Percentiles rank a stretch among this genome's conserved stretches.
Evolutionary conservation across 805 yeast species (phyloP).

Genomic region (Teunomyces cretensis): DNA sequence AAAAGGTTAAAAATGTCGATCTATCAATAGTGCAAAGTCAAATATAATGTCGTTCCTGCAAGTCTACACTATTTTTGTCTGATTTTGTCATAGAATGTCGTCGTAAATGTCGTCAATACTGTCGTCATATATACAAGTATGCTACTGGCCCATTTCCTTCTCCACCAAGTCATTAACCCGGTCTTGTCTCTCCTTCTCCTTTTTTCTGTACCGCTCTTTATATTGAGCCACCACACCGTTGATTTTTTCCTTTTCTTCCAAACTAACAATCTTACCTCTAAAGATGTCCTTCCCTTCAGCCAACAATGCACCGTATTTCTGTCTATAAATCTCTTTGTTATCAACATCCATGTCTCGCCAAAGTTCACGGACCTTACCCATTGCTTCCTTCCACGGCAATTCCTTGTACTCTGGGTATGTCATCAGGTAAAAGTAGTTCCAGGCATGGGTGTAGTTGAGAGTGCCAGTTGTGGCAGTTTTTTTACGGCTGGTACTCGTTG

Average conservation of each 20-base stretch:
- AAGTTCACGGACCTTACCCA: conserved; percentile 10
- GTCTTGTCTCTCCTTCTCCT: conserved; percentile 5
- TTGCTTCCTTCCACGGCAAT: conserved; percentile 14
- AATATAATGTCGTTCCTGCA: neutral
- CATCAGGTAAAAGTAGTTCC: conserved; percentile 32
- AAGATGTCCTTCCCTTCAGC: conserved; percentile 28
- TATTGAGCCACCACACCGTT: conserved; percentile 12
- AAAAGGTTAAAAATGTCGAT: too few species aligned
- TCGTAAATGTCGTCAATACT: too few species aligned
- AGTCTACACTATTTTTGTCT: too few species aligned
- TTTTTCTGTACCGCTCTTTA: conserved; percentile 9
- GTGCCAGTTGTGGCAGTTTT: conserved; percentile 12
- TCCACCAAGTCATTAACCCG: conserved; percentile 4
- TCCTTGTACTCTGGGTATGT: conserved; percentile 16
- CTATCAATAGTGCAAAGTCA: too few species aligned
- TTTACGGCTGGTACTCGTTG: conserved; percentile 5
- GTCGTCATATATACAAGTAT: too few species aligned
- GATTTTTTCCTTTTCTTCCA: conserved; percentile 21
- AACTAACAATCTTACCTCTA: conserved; percentile 27
- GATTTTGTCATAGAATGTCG: neutral
- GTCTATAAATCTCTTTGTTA: conserved; percentile 27
- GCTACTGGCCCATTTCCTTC: neutral
- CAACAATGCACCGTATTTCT: conserved; percentile 26
- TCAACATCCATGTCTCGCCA: conserved; percentile 29
- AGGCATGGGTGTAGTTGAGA: conserved; percentile 32